These are phyloP conservation scores for Penicillium alfredii DNA, from an alignment of 495 filamentous ascomycete genomes.

Conservation along the genomic window DNA sequence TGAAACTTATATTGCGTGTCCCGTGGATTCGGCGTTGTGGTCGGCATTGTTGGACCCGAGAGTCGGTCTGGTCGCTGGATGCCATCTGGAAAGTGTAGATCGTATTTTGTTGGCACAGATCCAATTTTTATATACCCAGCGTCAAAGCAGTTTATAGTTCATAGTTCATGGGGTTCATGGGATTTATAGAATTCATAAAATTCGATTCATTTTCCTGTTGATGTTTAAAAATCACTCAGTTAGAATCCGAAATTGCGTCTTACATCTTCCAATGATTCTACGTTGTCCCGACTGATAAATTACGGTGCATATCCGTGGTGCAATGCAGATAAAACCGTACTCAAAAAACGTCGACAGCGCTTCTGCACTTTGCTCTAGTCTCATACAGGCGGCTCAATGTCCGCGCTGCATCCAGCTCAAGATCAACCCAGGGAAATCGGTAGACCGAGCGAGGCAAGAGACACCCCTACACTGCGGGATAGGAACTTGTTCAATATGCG, in stretches of 20 bases:
- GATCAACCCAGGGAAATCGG: slow-evolving; percentile 42
- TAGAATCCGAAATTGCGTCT: not conserved
- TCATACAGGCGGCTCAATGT: slow-evolving; percentile 33
- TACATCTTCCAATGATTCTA: not conserved
- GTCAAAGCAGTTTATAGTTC: too few relatives aligned
- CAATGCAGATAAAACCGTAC: slow-evolving; percentile 43
- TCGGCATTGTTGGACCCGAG: not conserved
- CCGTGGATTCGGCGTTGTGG: not conserved
- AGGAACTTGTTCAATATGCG: too few relatives aligned
- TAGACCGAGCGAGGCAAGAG: slow-evolving; percentile 54
- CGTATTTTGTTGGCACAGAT: too few relatives aligned
- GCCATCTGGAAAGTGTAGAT: too few relatives aligned
- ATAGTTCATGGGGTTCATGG: too few relatives aligned
- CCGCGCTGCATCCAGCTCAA: slow-evolving; percentile 51
- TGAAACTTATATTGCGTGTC: too few relatives aligned
- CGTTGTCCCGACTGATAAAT: slow-evolving; percentile 48
- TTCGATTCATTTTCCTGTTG: too few relatives aligned
- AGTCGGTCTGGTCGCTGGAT: too few relatives aligned
- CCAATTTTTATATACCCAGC: too few relatives aligned
- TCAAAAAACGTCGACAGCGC: slow-evolving; percentile 48
- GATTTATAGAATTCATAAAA: too few relatives aligned
- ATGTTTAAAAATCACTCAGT: not conserved
- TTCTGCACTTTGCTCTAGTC: slow-evolving; percentile 42
- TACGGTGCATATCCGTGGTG: slow-evolving; percentile 42
- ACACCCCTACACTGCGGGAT: too few relatives aligned